phyloP scores from a whole-genome alignment of 1,284 basidiomycete genomes.

The Leccinum solheimii region DNA sequence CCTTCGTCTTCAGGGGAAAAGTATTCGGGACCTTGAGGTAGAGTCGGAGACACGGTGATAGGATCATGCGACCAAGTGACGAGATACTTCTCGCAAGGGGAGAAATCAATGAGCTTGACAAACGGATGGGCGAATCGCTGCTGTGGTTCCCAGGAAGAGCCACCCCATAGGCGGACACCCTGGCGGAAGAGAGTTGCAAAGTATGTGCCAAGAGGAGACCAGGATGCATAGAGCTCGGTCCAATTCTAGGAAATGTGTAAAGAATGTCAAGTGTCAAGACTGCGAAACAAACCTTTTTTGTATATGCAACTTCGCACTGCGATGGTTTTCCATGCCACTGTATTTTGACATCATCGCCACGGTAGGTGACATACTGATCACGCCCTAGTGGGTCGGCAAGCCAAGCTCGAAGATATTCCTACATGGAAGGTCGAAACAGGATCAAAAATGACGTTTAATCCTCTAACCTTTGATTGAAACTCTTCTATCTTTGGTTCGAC shows the following conservation, averaged over 20 bases:
- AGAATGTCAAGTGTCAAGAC: not conserved
- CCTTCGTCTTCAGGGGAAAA: constrained; percentile 96
- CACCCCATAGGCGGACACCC: constrained; percentile 96
- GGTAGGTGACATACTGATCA: constrained; percentile 96
- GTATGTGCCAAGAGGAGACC: constrained; percentile 96
- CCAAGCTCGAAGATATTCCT: constrained; percentile 97
- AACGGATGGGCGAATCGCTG: constrained; percentile 95
- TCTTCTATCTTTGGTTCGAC: constrained; percentile 78
- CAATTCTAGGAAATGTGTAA: constrained; percentile 61
- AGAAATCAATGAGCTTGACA: constrained; percentile 97
- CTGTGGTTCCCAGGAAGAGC: constrained; percentile 82
- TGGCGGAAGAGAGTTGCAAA: constrained; percentile 94
- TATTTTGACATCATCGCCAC: constrained; percentile 89
- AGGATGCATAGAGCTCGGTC: constrained; percentile 97
- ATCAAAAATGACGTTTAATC: not conserved
- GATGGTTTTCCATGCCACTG: constrained; percentile 94
- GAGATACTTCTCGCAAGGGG: constrained; percentile 95
- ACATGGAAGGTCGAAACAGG: constrained; percentile 12
- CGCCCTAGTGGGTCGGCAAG: constrained; percentile 89
- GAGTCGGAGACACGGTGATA: constrained; percentile 84
- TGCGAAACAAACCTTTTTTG: constrained; percentile 59
- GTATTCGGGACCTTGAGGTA: constrained; percentile 79
- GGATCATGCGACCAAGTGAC: constrained; percentile 98
- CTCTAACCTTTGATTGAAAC: constrained; percentile 75
- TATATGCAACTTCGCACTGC: constrained; percentile 79